Base-by-base conservation (phyloP, 106 monocot species). In the Hemerocallis citrina region DNA sequence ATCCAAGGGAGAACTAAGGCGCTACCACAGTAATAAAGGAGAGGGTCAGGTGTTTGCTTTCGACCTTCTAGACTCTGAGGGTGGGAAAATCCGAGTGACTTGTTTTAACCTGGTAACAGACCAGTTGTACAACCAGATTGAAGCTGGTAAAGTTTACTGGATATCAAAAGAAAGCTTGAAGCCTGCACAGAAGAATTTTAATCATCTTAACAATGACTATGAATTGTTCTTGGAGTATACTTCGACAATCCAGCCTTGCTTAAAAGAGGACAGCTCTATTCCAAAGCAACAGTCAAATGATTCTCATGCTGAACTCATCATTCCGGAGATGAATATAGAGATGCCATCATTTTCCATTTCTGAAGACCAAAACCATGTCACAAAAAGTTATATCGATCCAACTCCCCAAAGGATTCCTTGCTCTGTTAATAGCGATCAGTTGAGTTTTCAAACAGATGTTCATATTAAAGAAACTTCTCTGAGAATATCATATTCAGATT, bases 21-120 rank as follows among this genome's bases (percentile, higher is more conserved):
- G 67, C 15, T 93, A 82, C 47, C 79, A 57, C 40, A 89, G 77
- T 50, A 50, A 69, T 19, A 78, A 67, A 56, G 81, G 89, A 4
- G 78, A 85, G 40, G 89, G 89, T 22, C 85, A 82, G 71, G 76
- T 90, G 1, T 90, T 90, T 60, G 76, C 79, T 34, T 90, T 90
- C 60, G 85, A 90, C 57, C 79, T 90, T 33, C 75, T 90, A 22
- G 89, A 85, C 63, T 81, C 71, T 37, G 81, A 85, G 43, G 85
- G 89, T 34, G 89, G 85, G 55, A 82, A 90, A 70, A 90, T 90
- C 42, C 72, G 85, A 20, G 85, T 45, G 5, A 85, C 81, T 25
- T 90, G 89, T 60, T 90, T 85, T 36, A 90, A 90, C 46, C 10
- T 32, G 28, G 78, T 74, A 31, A 82, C 75, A 33, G 89, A 90